Evolutionary conservation across 176 grass and related monocot genomes (phyloP), one percentile per base, ranked within the genome.

Genomic region (Aegilops bicornis): DNA sequence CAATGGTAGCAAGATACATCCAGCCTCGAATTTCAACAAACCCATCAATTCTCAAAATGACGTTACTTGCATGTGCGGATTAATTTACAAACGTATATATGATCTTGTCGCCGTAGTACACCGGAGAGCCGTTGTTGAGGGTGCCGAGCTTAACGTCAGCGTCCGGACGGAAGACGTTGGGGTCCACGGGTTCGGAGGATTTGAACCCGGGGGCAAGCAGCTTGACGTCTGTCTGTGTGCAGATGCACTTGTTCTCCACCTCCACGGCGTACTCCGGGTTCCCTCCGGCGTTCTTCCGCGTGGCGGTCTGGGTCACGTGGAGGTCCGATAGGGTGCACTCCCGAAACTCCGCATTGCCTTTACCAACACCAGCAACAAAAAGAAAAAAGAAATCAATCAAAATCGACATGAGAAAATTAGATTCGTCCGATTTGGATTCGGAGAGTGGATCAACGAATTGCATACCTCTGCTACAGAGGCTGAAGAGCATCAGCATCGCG

Each of bases 171-270:
- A 58, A 20, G 54, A 58, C 7, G 7, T 58, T 19, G 54, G 36
- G 60, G 60, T 45, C n/a, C 36, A 64, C 77, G 13, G 1, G 6
- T 12, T 40, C 2, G 22, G 56, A 23, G 3, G 56, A 39, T 22
- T 79, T 24, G 58, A 79, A 63, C 3, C 58, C 58, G 5, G 58
- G 47, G 33, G 54, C 61, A 11, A 35, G 9, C 33, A 79, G 13
- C 58, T 63, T 80, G n/a, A 80, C 36, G 36, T 65, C 9, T 0
- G 36, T 30, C 37, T 80, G 78, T 2, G 78, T 42, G 78, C 78
- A 80, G 36, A 80, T 80, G 78, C 78, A 80, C 12, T 8, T 7
- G 78, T 66, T 80, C 37, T 45, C 2, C 61, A 80, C 78, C 35
- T 23, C 29, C 36, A 66, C 78, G 13, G 3, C 2, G 60, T 64